These are phyloP conservation scores for Brassica cretica DNA, from an alignment of 345 rosid genomes.

Conservation along the genomic window DNA sequence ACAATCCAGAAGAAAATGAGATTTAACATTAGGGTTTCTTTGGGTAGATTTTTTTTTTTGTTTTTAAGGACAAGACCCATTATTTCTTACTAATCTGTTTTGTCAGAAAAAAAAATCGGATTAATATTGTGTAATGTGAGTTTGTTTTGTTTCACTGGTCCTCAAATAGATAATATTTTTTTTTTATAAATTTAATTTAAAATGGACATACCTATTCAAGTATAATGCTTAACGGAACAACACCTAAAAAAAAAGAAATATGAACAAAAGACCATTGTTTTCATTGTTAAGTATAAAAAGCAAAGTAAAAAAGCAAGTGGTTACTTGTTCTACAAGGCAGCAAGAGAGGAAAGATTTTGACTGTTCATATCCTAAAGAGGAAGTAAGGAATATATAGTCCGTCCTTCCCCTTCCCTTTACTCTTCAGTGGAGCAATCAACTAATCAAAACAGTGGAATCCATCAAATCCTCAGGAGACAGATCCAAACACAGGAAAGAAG, in stretches of 20 bases:
- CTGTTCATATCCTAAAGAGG: slow-evolving; percentile 15
- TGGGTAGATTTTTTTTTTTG: background rate
- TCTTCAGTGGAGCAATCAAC: slow-evolving; percentile 21
- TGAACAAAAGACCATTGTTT: background rate
- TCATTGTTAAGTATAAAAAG: background rate
- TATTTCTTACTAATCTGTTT: background rate
- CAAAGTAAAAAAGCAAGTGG: slow-evolving; percentile 10
- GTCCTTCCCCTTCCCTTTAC: slow-evolving; percentile 40
- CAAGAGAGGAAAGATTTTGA: slow-evolving; percentile 24
- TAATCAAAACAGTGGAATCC: background rate
- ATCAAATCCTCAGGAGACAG: background rate
- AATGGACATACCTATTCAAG: too few species aligned
- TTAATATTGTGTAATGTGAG: slow-evolving; percentile 2
- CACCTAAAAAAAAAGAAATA: background rate
- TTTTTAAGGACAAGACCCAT: background rate
- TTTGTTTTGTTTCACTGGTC: slow-evolving; percentile 19
- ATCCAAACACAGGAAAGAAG: background rate
- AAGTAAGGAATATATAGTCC: slow-evolving; percentile 60
- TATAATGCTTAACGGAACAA: background rate
- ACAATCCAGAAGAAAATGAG: slow-evolving; percentile 33
- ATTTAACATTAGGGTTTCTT: background rate
- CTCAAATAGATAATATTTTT: too few species aligned
- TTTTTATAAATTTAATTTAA: too few species aligned
- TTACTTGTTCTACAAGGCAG: slow-evolving; percentile 33
- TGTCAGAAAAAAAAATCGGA: background rate